Evolutionary conservation across 1,139 yeast species (phyloP).

Genomic region (Ogataea hybrid): DNA sequence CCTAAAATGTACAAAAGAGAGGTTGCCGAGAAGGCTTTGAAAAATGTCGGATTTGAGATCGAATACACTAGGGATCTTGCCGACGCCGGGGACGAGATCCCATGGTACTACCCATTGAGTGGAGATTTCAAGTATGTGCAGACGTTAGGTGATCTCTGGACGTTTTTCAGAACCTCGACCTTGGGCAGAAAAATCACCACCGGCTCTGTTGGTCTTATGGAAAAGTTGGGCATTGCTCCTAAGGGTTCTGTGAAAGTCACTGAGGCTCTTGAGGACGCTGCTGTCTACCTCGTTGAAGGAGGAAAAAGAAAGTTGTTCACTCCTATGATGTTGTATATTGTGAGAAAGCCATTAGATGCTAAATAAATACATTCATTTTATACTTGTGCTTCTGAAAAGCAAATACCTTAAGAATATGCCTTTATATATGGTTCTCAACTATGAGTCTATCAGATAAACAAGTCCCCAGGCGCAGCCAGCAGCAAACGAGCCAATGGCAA

Average conservation of each 20-base stretch:
- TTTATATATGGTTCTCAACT: background rate
- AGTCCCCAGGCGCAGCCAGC: conserved; percentile 97
- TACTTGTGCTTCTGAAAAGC: background rate
- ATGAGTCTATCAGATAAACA: conserved; percentile 67
- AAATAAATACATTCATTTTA: conserved; percentile 11
- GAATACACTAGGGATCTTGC: conserved; percentile 80
- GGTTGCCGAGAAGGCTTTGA: conserved; percentile 86
- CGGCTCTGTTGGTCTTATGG: conserved; percentile 74
- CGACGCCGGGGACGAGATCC: conserved; percentile 75
- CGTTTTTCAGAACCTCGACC: conserved; percentile 85
- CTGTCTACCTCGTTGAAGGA: conserved; percentile 91
- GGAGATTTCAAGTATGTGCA: conserved; percentile 93
- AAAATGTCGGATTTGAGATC: conserved; percentile 84
- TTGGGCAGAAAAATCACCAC: conserved; percentile 87
- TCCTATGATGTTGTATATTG: conserved; percentile 93
- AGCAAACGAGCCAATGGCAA: conserved; percentile 88
- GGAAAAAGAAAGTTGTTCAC: conserved; percentile 87
- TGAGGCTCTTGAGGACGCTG: conserved; percentile 93
- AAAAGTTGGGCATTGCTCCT: conserved; percentile 85
- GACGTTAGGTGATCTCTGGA: conserved; percentile 70
- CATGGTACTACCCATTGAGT: conserved; percentile 97
- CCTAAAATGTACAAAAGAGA: conserved; percentile 90
- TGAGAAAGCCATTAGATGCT: conserved; percentile 61
- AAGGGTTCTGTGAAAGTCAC: conserved; percentile 92
- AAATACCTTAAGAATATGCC: background rate